Base-by-base conservation (phyloP, 495 filamentous ascomycete species). In the Penicillium dipodomyicola region DNA sequence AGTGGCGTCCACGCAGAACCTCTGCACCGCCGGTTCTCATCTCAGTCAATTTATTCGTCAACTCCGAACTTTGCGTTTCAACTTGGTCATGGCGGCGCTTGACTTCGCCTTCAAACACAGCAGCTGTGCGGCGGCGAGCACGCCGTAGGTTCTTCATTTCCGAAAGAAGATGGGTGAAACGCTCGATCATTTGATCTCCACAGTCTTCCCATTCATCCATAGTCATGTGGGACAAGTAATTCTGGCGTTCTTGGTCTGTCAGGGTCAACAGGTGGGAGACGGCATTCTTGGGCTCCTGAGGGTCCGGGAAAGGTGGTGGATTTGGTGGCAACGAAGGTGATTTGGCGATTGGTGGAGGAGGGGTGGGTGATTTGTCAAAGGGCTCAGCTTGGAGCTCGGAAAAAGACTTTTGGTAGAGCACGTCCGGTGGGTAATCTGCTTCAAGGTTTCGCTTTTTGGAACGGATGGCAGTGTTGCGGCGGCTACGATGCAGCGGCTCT, bases 161-260 rank as follows among this genome's bases (percentile, higher is more conserved):
- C 17, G 73, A 65, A 58, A 92, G 75, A 17, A 92, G 67, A 8
- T 79, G 75, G 6, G 75, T 74, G 62, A 94, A 92, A 57, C 80
- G 81, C 4, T 84, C 82, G 14, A 93, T 72, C 40, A 96, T 83
- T 77, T 88, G 85, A 58, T 96, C 90, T 8, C 91, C 91, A 14
- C 86, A 83, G 46, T 87, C 79, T 66, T 96, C 91, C 87, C 91
- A 94, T 66, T 93, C 87, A 25, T 81, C 74, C 22, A 89, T 78
- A 3, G 81, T 65, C 64, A 96, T 74, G 5, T 78, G 79, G 10
- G 78, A 71, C 59, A 92, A 85, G 68, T 91, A 89, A 2, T 75
- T 69, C 46, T 74, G 73, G 55, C 90, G 87, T 17, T 82, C 77
- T 19, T 74, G 32, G 1, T 68, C 72, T 7, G 65, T 42, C 8